A percentile compares a stretch with the other conserved stretches of the same genome.
Evolutionary conservation across 768 basidiomycete genomes (phyloP).

Genomic region (Mrakia hoshinonis): DNA sequence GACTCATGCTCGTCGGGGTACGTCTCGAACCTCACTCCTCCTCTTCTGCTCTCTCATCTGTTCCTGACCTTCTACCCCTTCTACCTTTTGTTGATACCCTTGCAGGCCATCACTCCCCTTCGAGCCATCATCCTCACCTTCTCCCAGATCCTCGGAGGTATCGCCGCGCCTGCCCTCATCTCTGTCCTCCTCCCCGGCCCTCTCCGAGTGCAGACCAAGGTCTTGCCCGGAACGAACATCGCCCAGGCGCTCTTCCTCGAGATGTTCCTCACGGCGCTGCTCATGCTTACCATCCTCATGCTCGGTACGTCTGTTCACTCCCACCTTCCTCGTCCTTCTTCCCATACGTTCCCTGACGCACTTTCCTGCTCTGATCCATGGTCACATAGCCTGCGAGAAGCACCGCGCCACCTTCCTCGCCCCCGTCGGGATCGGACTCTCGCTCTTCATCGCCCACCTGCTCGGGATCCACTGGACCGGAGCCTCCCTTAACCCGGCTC

Average conservation of each 20-base stretch:
- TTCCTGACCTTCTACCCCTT: not conserved
- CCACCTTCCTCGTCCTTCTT: too few species aligned
- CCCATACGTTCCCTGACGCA: not conserved
- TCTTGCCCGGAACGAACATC: constrained; percentile 35
- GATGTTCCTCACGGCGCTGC: constrained; percentile 41
- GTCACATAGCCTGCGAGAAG: constrained; percentile 31
- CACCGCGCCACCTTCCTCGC: constrained; percentile 45
- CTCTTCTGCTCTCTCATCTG: not conserved
- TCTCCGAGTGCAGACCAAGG: constrained; percentile 33
- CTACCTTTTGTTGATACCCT: not conserved
- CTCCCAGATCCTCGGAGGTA: constrained; percentile 40
- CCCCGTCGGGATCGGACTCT: constrained; percentile 44
- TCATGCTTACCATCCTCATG: constrained; percentile 17
- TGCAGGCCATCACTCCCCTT: constrained; percentile 36
- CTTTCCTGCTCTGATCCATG: not conserved
- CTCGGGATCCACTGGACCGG: constrained; percentile 24
- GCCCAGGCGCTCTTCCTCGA: constrained; percentile 40
- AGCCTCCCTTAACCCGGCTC: constrained; percentile 24
- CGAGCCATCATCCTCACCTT: constrained; percentile 40
- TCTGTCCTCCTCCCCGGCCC: constrained; percentile 40
- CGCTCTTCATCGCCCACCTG: constrained; percentile 35
- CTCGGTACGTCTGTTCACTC: not conserved
- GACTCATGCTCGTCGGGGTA: constrained; percentile 40
- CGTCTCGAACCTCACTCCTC: not conserved
- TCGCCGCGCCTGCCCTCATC: constrained; percentile 41